Evolutionary conservation across 805 yeast species (phyloP), one percentile per base, ranked within the genome.

Genomic region (Schizosaccharomyces cryophilus): DNA sequence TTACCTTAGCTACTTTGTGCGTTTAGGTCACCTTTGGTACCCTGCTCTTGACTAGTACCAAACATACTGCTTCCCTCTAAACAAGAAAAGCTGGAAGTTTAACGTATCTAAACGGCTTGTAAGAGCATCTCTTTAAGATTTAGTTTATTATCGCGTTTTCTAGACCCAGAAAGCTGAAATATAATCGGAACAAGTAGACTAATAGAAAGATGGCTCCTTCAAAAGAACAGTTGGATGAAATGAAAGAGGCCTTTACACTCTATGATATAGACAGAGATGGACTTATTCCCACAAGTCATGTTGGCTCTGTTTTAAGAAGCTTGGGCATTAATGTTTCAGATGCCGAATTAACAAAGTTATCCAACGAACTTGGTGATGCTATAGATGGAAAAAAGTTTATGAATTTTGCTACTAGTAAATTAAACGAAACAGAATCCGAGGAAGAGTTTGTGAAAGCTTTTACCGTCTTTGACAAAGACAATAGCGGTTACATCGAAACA

Each of bases 371-470:
- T 61, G 97, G 93, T 71, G 97, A 97, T 60, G 95, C 86, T 65
- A 89, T 88, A 65, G 84, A 84, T 67, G 94, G 86, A 68, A 87
- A 86, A 64, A 96, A 89, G 73, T 88, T 89, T 68, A 85, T 87
- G 63, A 85, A 85, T 63, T 87, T 88, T 30, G 38, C 35, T 15
- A 31, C 42, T 15, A 17, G 17, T 4, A 40, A 40, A 17, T 24
- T 56, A 26, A 51, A 29, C 9, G 35, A 51, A n/a, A 29, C 35
- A 4, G 56, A 93, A 72, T 84, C 94, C 45, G 97, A 93, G 74
- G 96, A 94, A 67, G 98, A 93, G 73, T 82, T 93, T 66, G 80
- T 90, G 65, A 98, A 93, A 74, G 98, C 98, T 15, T 93, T 93
- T 79, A 90, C 89, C 74, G 98, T 93, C 54, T 93, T 93, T 70